Base-by-base conservation (phyloP, 257 asterid species). In the Henckelia pumila region DNA sequence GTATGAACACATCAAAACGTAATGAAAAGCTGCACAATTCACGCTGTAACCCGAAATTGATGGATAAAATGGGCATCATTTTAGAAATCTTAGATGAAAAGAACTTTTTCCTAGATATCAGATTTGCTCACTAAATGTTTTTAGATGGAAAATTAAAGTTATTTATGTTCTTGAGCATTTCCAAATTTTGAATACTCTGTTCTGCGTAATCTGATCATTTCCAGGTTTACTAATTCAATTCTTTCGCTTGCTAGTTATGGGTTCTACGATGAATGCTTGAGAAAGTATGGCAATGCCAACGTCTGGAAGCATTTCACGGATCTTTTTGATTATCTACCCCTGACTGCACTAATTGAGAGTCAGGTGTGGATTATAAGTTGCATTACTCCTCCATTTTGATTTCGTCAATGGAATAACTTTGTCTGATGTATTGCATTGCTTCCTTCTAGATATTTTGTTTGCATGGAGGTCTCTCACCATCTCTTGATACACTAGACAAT, bases 391-490 rank as follows among this genome's bases (percentile, higher is more conserved):
- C 69, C 58, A 56, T 61, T 7, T 17, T 68, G 16, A 10, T 35
- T 66, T 73, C 55, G 52, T 61, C 24, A 47, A 70, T 68, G 35
- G 58, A 40, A 14, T 71, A 64, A 70, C 44, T 53, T 29, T 35
- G 40, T 69, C 57, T 79, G 70, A 77, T 77, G 55, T 13, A 69
- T 76, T 59, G 19, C 56, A 16, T 63, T 56, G 57, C 70, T 58
- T 66, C 66, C 56, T 70, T 79, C 68, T 73, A 92, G 97, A 62
- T 92, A 72, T 92, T 92, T 82, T 92, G 98, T 80, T 83, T 92
- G 86, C 98, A 92, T 77, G 97, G 98, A 47, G 98, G 98, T 65
- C 98, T 92, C 72, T 92, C 98, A 71, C 98, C 98, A 8, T 92
- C 98, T 66, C 87, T 89, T 61, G 98, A 92, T 75, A 89, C 98